phyloP scores from a whole-genome alignment of 2,329 filamentous ascomycete genomes.

The Curvularia lunata region DNA sequence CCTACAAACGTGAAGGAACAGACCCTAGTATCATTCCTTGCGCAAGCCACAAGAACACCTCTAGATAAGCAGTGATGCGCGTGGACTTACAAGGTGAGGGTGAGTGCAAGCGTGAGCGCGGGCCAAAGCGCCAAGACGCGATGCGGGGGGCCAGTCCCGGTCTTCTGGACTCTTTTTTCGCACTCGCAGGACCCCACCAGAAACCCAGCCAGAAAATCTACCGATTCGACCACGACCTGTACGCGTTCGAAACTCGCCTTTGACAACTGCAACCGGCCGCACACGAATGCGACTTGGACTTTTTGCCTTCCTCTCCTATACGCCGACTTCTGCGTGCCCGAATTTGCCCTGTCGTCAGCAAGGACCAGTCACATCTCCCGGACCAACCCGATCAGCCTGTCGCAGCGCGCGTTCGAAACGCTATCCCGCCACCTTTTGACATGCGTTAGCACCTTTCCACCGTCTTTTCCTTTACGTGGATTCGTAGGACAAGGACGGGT shows the following conservation, averaged over 20 bases:
- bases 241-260: slow-evolving; percentile 18
- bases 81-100: background rate
- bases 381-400: slow-evolving; percentile 9
- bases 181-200: slow-evolving; percentile 20
- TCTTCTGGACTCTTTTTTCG: slow-evolving; percentile 15
- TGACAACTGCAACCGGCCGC: slow-evolving; percentile 1
- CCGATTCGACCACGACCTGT: slow-evolving; percentile 17
- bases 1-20: background rate
- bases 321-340: background rate
- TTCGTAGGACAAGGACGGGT: slow-evolving; percentile 28
- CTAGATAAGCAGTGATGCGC: background rate
- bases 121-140: slow-evolving; percentile 11
- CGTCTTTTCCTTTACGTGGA: slow-evolving; percentile 14
- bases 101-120: slow-evolving; percentile 3
- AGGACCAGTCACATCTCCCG: slow-evolving; percentile 12
- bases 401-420: slow-evolving; percentile 33
- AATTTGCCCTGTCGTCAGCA: slow-evolving; percentile 5
- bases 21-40: background rate
- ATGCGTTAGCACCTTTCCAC: slow-evolving; percentile 21
- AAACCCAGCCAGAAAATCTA: slow-evolving; percentile 19
- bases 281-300: background rate
- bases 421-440: slow-evolving; percentile 13
- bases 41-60: background rate
- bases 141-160: slow-evolving; percentile 9
- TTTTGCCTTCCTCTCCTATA: slow-evolving; percentile 2